These are phyloP conservation scores for Penicillium robsamsonii DNA, from an alignment of 495 filamentous ascomycete species.

Conservation along the genomic window DNA sequence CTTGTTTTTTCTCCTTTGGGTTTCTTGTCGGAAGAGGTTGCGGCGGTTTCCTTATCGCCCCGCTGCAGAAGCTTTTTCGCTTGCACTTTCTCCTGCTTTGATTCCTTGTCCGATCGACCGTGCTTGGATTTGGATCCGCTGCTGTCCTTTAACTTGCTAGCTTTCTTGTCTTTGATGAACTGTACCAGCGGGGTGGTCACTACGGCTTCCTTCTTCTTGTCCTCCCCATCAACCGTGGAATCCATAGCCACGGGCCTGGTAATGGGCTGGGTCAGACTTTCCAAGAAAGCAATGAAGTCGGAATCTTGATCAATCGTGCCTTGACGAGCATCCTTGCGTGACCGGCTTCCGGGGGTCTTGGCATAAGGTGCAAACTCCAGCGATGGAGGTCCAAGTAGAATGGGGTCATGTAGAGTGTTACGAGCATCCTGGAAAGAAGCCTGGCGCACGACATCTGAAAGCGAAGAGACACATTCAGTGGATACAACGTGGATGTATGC, in stretches of 20 bases:
- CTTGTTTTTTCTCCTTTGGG: constrained; percentile 57
- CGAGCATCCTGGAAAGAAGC: constrained; percentile 71
- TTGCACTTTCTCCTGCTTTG: constrained; percentile 53
- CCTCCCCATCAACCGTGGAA: constrained; percentile 43
- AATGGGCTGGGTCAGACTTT: constrained; percentile 77
- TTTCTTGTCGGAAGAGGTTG: constrained; percentile 46
- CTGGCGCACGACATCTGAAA: constrained; percentile 65
- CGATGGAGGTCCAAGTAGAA: constrained; percentile 68
- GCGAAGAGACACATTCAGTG: constrained; percentile 54
- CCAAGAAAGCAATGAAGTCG: constrained; percentile 90
- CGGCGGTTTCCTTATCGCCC: constrained; percentile 44
- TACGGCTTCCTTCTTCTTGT: constrained; percentile 61
- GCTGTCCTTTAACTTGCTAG: constrained; percentile 75
- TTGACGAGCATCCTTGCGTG: constrained; percentile 75
- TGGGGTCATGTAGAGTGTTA: constrained; percentile 62
- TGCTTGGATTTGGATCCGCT: constrained; percentile 57
- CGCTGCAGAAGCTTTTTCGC: constrained; percentile 49
- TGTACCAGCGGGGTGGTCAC: constrained; percentile 88
- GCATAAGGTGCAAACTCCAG: constrained; percentile 83
- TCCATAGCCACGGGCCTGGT: constrained; percentile 53
- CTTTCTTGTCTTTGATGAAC: constrained; percentile 85
- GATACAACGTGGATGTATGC: constrained; percentile 74
- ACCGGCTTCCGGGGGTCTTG: constrained; percentile 67
- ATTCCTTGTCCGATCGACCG: constrained; percentile 56
- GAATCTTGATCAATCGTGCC: constrained; percentile 95